These are phyloP conservation scores for Saccharomyces mikatae DNA, from an alignment of 805 yeast genomes.

Conservation along the genomic window DNA sequence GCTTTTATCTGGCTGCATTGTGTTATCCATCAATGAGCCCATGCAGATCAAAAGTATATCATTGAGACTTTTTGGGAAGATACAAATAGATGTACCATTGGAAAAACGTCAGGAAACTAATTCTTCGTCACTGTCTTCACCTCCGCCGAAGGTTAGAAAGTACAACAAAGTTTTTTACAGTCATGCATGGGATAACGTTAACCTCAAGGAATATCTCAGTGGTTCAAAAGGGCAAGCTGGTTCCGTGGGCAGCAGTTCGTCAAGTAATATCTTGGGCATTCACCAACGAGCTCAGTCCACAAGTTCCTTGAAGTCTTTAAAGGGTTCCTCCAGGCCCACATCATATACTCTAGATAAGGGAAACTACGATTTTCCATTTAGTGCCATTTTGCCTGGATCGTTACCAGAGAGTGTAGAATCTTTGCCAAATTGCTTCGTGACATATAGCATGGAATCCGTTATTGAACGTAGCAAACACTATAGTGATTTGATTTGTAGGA, in stretches of 20 bases:
- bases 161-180: constrained; percentile 64
- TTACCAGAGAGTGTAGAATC: constrained; percentile 88
- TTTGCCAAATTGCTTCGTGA: constrained; percentile 65
- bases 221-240: constrained; percentile 12
- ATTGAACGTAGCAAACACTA: constrained; percentile 79
- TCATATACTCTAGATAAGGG: constrained; percentile 53
- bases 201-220: constrained; percentile 38
- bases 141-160: constrained; percentile 37
- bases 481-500: constrained; percentile 54
- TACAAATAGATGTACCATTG: constrained; percentile 54
- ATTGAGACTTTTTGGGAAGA: constrained; percentile 57
- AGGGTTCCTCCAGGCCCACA: constrained; percentile 19
- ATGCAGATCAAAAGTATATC: constrained; percentile 55
- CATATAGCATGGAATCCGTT: constrained; percentile 66
- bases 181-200: constrained; percentile 67
- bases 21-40: constrained; percentile 68
- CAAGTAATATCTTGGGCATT: constrained; percentile 32
- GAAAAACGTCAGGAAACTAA: constrained; percentile 34
- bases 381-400: constrained; percentile 74
- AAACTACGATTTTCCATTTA: constrained; percentile 85
- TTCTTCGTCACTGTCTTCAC: constrained; percentile 26
- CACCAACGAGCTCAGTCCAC: constrained; percentile 11
- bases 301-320: constrained; percentile 26
- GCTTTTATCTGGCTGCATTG: constrained; percentile 68
- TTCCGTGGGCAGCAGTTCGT: constrained; percentile 17